Base-by-base conservation (phyloP, 2,329 filamentous ascomycete species). In the Neonectria neomacrospora region DNA sequence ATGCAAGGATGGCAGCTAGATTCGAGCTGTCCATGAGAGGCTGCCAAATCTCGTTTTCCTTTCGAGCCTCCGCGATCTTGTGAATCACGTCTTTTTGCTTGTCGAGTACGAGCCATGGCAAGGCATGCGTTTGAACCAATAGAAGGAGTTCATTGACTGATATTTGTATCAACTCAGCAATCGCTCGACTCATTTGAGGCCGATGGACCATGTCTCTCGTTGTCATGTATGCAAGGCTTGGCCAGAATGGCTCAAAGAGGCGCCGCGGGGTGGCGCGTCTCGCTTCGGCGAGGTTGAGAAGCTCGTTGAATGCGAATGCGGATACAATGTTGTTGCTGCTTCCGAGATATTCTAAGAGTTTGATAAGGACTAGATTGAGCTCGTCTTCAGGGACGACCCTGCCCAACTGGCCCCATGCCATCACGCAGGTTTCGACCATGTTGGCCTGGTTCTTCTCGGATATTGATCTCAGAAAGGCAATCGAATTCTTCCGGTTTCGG, bases 201-300 rank as follows among this genome's bases (percentile, higher is more conserved):
- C 91, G 88, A 51, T 87, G 85, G 22, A 90, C 85, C 64, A 98
- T 85, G 71, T 97, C 93, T 75, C 94, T 95, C 28, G 96, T 90
- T 2, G 93, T 90, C 53, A 90, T 86, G 63, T 95, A 91, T 0
- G 93, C 94, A 47, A 99, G 83, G 30, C 87, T 95, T 68, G 89
- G 88, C 94, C 95, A 98, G 76, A 94, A 98, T 1, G 95, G 94
- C 58, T 90, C 88, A 60, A 98, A 90, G 0, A 99, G 81, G 16
- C 89, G 87, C 28, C 86, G 84, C 2, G 90, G 85, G 1, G 88
- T 90, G 39, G 87, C 82, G 3, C 84, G 82, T 42, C 89, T 85
- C 51, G 84, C 81, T 54, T 90, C 86, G 1, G 94, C 91, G 52
- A 98, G 83, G 64, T 88, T 89, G 20, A 91, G 83, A 41, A 97